Percentiles rank a stretch among this genome's conserved stretches.
Evolutionary conservation across 441 rosid species (phyloP).

Genomic region (Macaranga tanarius): DNA sequence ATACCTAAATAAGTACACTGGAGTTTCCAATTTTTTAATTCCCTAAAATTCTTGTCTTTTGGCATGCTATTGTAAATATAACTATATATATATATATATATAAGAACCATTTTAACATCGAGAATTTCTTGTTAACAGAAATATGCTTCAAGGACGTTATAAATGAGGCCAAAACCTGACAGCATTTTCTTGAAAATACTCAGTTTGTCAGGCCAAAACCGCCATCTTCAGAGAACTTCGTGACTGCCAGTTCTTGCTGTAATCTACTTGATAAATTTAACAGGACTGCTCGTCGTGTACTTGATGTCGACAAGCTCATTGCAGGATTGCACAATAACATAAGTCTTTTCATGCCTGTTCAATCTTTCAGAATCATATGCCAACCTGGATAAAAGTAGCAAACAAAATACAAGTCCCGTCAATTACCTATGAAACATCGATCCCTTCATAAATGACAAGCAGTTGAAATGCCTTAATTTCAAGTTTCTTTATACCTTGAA

Average conservation of each 20-base stretch:
- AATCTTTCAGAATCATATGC: background rate
- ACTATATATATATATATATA: no score
- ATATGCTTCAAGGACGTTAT: background rate
- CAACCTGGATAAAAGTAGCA: no score
- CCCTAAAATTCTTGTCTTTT: background rate
- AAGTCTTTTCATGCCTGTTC: no score
- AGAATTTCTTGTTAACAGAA: background rate
- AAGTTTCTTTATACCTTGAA: no score
- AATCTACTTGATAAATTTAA: no score
- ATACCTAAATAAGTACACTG: no score
- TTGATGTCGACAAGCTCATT: no score
- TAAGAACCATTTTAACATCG: no score
- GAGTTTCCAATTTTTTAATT: background rate
- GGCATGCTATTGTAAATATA: background rate
- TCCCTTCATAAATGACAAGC: background rate
- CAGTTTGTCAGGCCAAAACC: background rate
- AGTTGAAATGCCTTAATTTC: background rate
- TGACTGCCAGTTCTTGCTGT: background rate
- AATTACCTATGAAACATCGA: conserved; percentile 12
- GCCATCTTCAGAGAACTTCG: no score
- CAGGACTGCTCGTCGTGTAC: background rate
- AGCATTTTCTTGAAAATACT: background rate
- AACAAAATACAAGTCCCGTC: background rate
- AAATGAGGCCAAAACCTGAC: background rate
- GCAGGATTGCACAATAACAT: no score